Evolutionary conservation across 805 yeast genomes (phyloP).

Genomic region (Maudiozyma barnettii): DNA sequence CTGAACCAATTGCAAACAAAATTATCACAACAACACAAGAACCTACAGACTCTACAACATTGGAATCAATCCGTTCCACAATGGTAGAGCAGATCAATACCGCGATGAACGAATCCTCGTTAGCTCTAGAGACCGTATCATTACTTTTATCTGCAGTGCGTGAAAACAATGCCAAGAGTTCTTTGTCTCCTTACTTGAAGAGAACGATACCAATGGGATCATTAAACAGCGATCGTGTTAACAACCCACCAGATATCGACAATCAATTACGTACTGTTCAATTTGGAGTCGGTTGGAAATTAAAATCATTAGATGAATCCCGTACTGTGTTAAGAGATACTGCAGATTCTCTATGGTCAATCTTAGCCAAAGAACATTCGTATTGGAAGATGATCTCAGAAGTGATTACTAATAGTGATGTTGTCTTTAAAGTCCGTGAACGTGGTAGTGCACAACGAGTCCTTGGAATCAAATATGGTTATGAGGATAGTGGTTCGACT

Average conservation of each 20-base stretch:
- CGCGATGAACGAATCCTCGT: constrained; percentile 82
- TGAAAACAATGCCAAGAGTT: constrained; percentile 77
- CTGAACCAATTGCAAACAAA: background rate
- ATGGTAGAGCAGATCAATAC: constrained; percentile 43
- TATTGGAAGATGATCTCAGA: constrained; percentile 43
- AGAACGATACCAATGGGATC: constrained; percentile 71
- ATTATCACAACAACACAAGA: background rate
- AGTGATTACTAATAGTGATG: constrained; percentile 18
- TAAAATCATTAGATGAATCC: constrained; percentile 54
- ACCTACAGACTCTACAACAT: background rate
- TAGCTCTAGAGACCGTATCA: constrained; percentile 81
- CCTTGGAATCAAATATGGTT: constrained; percentile 82
- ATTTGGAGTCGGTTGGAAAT: constrained; percentile 66
- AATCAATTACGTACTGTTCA: constrained; percentile 22
- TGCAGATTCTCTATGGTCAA: constrained; percentile 41
- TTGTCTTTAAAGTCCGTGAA: constrained; percentile 54
- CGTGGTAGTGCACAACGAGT: constrained; percentile 42
- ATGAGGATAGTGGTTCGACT: constrained; percentile 80
- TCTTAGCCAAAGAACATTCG: constrained; percentile 48
- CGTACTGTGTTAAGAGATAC: constrained; percentile 43
- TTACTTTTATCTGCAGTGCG: constrained; percentile 67
- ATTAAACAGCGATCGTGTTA: constrained; percentile 39
- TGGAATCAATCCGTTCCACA: constrained; percentile 38
- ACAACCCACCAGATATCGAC: constrained; percentile 11
- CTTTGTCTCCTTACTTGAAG: constrained; percentile 78